phyloP scores from a whole-genome alignment of 2,329 filamentous ascomycete species.

The Hypoxylon rubiginosum region DNA sequence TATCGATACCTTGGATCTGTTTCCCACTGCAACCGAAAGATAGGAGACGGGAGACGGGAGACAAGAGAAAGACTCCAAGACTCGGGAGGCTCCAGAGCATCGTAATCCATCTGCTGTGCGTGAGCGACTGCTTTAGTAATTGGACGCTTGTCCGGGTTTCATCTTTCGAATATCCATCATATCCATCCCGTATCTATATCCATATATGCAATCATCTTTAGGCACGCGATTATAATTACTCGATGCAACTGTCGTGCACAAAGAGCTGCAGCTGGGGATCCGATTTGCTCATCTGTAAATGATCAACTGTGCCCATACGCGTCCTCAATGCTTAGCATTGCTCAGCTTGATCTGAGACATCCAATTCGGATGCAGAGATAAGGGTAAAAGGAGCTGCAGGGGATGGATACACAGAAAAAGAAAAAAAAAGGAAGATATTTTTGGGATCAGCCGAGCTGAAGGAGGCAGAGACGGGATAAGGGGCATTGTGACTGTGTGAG shows the following conservation, averaged over 20 bases:
- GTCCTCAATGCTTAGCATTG: slow-evolving; percentile 34
- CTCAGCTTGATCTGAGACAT: slow-evolving; percentile 27
- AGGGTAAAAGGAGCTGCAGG: slow-evolving; percentile 38
- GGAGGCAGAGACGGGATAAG: background rate
- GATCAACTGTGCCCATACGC: slow-evolving; percentile 30
- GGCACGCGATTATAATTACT: slow-evolving; percentile 31
- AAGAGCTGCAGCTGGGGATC: slow-evolving; percentile 20
- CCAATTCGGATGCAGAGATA: slow-evolving; percentile 43
- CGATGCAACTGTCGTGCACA: slow-evolving; percentile 29
- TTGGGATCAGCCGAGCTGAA: slow-evolving; percentile 24
- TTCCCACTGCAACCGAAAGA: slow-evolving; percentile 27
- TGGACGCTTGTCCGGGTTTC: slow-evolving; percentile 32
- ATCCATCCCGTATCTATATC: background rate
- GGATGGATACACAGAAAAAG: slow-evolving; percentile 43
- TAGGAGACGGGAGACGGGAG: background rate
- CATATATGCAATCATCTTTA: slow-evolving; percentile 22
- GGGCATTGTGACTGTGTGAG: too few species aligned
- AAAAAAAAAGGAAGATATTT: slow-evolving; percentile 19
- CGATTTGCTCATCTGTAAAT: slow-evolving; percentile 18
- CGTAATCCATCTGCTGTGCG: slow-evolving; percentile 25
- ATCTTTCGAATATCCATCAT: slow-evolving; percentile 14
- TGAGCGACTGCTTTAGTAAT: slow-evolving; percentile 36
- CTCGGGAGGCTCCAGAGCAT: slow-evolving; percentile 11
- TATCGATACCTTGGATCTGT: slow-evolving; percentile 51
- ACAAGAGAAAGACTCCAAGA: slow-evolving; percentile 14